Evolutionary conservation across 352 stramenopile species (phyloP).

Genomic region (Pilasporangium apinafurcum): DNA sequence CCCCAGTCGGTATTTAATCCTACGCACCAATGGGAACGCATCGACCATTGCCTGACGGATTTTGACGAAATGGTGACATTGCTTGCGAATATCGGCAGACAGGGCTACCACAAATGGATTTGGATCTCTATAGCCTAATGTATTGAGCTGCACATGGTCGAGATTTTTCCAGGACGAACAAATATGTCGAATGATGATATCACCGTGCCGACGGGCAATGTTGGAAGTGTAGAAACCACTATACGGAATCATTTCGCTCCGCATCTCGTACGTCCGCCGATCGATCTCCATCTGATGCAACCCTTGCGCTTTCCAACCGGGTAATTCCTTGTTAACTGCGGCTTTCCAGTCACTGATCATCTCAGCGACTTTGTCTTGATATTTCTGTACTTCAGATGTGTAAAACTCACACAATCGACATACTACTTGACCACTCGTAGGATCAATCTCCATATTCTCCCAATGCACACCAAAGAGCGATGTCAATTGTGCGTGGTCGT

Average conservation of each 20-base stretch:
- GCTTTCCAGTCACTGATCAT: constrained; percentile 39
- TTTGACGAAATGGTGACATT: constrained; percentile 44
- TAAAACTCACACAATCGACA: constrained; percentile 40
- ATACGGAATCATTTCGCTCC: constrained; percentile 54
- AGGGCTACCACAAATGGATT: constrained; percentile 35
- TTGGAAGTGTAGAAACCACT: constrained; percentile 51
- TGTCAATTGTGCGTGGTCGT: constrained; percentile 18
- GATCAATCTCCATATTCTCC: constrained; percentile 44
- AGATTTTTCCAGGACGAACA: constrained; percentile 34
- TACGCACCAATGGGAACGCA: constrained; percentile 26
- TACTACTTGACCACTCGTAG: constrained; percentile 16
- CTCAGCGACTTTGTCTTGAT: constrained; percentile 31
- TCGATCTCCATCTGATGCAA: constrained; percentile 65
- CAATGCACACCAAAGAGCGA: constrained; percentile 58
- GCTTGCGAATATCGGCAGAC: constrained; percentile 43
- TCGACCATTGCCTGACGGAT: constrained; percentile 43
- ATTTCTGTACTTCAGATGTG: constrained; percentile 30
- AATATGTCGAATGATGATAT: constrained; percentile 55
- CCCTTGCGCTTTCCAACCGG: constrained; percentile 33
- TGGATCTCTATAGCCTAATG: constrained; percentile 32
- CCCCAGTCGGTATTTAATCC: constrained; percentile 35
- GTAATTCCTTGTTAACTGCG: constrained; percentile 22
- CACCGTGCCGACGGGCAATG: constrained; percentile 37
- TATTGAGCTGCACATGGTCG: constrained; percentile 36
- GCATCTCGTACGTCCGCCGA: constrained; percentile 46